A percentile compares a stretch with the other conserved stretches of the same genome.
These are phyloP conservation scores for Aquanectria penicillioides DNA, from an alignment of 2,329 filamentous ascomycete species.

Conservation along the genomic window DNA sequence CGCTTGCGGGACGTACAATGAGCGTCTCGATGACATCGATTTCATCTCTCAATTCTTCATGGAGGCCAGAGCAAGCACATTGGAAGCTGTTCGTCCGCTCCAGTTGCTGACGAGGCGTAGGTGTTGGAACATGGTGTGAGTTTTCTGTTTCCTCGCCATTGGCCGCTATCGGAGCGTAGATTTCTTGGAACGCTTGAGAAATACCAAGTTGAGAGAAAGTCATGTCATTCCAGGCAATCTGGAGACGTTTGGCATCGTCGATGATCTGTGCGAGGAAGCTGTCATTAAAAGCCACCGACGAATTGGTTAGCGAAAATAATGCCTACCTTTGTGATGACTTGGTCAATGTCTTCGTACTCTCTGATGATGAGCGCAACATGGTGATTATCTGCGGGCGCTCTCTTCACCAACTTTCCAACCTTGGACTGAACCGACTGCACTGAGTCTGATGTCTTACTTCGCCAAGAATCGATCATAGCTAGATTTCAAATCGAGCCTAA, in stretches of 20 bases:
- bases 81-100: conserved; percentile 10
- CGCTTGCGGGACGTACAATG: conserved; percentile 20
- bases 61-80: conserved; percentile 16
- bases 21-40: conserved; percentile 22
- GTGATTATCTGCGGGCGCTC: conserved; percentile 14
- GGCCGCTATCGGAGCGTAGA: conserved; percentile 16
- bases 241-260: conserved; percentile 20
- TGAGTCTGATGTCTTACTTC: conserved; percentile 16
- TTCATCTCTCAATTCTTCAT: conserved; percentile 22
- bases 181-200: conserved; percentile 18
- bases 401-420: conserved; percentile 19
- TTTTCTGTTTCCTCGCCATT: conserved; percentile 12
- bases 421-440: conserved; percentile 24
- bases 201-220: conserved; percentile 16
- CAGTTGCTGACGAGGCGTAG: conserved; percentile 3
- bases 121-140: neutral
- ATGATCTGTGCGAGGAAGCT: conserved; percentile 9
- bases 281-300: neutral
- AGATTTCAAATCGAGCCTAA: no score
- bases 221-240: conserved; percentile 22
- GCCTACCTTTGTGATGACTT: conserved; percentile 22
- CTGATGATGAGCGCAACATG: conserved; percentile 13
- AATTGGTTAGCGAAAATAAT: neutral
- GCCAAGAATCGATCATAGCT: conserved; percentile 12
- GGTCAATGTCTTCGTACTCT: conserved; percentile 23